Evolutionary conservation across 2,329 filamentous ascomycete species (phyloP).

Genomic region (Dothidotthia symphoricarpi): DNA sequence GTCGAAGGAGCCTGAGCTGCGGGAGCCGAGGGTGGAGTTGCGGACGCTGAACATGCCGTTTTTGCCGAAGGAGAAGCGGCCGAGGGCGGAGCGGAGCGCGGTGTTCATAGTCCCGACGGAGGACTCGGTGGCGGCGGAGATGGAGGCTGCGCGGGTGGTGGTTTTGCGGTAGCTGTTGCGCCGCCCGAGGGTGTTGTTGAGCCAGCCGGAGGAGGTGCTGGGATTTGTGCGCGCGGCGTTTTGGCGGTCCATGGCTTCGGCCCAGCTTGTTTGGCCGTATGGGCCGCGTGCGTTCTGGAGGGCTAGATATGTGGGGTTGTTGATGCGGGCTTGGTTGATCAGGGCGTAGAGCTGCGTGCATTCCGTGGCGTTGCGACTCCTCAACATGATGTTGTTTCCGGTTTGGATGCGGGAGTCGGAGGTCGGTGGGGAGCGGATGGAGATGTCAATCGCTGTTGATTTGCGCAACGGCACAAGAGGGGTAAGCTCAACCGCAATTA

Average conservation of each 20-base stretch:
- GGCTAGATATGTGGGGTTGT: conserved; percentile 86
- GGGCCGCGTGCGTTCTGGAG: conserved; percentile 69
- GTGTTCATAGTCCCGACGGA: conserved; percentile 74
- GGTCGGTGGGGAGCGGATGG: conserved; percentile 83
- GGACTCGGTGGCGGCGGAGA: conserved; percentile 67
- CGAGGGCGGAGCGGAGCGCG: conserved; percentile 70
- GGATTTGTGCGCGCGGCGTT: conserved; percentile 45
- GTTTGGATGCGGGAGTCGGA: conserved; percentile 67
- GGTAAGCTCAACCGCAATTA: conserved; percentile 78
- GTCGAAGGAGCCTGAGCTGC: conserved; percentile 52
- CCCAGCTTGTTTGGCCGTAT: conserved; percentile 48
- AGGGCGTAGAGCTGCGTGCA: conserved; percentile 80
- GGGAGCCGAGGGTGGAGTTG: conserved; percentile 67
- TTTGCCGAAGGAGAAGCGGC: conserved; percentile 66
- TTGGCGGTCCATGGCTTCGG: conserved; percentile 53
- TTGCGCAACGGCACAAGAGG: conserved; percentile 86
- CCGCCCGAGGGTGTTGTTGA: conserved; percentile 48
- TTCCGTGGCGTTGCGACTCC: conserved; percentile 72
- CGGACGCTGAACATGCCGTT: conserved; percentile 79
- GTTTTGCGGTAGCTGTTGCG: conserved; percentile 57
- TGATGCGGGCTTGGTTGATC: conserved; percentile 84
- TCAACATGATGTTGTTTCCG: conserved; percentile 82
- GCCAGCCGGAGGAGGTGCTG: conserved; percentile 49
- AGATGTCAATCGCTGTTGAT: conserved; percentile 89
- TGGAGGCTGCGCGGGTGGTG: conserved; percentile 54